Base-by-base conservation (phyloP, 768 basidiomycete species). In the Kondoa subrosea region DNA sequence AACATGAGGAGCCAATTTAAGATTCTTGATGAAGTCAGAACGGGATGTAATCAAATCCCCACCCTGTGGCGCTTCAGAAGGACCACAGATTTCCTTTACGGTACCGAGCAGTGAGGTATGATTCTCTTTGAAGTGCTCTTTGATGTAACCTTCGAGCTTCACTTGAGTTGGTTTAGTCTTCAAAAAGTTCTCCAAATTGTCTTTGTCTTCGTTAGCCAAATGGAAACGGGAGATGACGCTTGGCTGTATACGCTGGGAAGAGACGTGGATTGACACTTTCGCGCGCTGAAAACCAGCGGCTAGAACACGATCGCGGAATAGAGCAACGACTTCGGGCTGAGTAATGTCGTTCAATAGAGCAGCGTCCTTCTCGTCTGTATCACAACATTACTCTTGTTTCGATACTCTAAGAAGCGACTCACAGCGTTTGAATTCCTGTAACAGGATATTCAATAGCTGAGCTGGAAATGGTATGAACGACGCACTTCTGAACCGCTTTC, bases 401-500 rank as follows among this genome's bases (percentile, higher is more conserved):
- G 40, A 21, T 8, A 50, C 40, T 8, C 12, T 50, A 50, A 21
- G 8, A 50, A 4, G 29, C 15, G 14, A 82, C 86, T 77, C 76
- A 90, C 92, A 83, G 75, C 87, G 82, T 68, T 83, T 77, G 80
- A 99, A 99, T 77, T 96, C n/a, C n/a, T 91, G 71, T 85, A 83
- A 71, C 87, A 88, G 3, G n/a, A n/a, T n/a, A n/a, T n/a, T n/a
- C n/a, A n/a, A n/a, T n/a, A n/a, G n/a, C n/a, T n/a, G n/a, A n/a
- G n/a, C n/a, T n/a, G n/a, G n/a, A n/a, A n/a, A n/a, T n/a, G n/a
- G n/a, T n/a, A n/a, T n/a, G n/a, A n/a, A n/a, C n/a, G n/a, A n/a
- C n/a, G n/a, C n/a, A n/a, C n/a, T n/a, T n/a, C n/a, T n/a, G n/a
- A n/a, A n/a, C 90, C 87, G 26, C 81, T 83, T 70, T 83, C 83